Evolutionary conservation across 805 yeast species (phyloP).

Genomic region (Ascoidea rubescens): DNA sequence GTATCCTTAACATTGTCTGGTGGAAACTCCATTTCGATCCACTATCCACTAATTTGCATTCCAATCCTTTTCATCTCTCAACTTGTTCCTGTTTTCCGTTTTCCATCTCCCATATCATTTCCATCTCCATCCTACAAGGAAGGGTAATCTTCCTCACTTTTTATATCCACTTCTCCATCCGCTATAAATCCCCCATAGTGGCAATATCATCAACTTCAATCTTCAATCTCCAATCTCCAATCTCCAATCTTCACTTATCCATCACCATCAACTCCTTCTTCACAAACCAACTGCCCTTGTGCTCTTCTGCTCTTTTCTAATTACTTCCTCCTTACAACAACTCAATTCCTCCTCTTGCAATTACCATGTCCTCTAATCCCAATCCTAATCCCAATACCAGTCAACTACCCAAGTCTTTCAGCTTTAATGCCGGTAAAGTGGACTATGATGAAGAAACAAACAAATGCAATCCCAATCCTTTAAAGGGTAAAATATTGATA

Average conservation of each 20-base stretch:
- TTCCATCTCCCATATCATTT: background rate
- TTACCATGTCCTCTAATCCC: no score
- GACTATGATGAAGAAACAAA: constrained; percentile 45
- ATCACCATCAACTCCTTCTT: no score
- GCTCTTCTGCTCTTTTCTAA: no score
- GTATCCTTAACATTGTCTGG: constrained; percentile 37
- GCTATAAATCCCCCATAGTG: background rate
- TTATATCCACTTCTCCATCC: background rate
- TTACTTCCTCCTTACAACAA: no score
- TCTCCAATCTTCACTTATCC: background rate
- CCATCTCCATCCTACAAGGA: background rate
- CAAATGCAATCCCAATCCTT: constrained; percentile 54
- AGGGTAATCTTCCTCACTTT: background rate
- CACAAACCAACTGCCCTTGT: no score
- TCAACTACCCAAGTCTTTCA: background rate
- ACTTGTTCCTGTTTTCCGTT: background rate
- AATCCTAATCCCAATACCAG: no score
- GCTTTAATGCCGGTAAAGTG: constrained; percentile 50
- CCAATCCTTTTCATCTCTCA: background rate
- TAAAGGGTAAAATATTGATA: constrained; percentile 53
- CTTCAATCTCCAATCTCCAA: background rate
- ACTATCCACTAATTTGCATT: no score
- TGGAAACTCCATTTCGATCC: constrained; percentile 30
- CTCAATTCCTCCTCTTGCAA: no score
- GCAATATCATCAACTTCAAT: background rate